Conservation (phyloP, 2,329 filamentous ascomycete species). For the Aspergillus pseudotamarii region DNA sequence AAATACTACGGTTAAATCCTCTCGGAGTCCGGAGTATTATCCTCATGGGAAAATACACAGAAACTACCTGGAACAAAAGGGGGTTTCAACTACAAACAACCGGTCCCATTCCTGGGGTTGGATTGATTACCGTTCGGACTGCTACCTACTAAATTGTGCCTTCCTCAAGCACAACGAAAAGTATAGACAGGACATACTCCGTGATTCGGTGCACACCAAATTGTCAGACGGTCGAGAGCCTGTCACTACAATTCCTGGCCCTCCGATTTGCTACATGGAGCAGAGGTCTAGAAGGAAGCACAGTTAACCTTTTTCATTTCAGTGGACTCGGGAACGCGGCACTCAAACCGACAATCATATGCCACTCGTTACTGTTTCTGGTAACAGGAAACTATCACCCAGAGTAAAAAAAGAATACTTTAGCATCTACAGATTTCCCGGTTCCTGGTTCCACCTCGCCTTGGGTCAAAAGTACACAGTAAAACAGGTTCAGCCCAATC, state of each 20-base stretch:
- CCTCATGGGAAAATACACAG: neutral
- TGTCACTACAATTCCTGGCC: conserved; percentile 4
- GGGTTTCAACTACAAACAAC: neutral
- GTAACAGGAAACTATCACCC: neutral
- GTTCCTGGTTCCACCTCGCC: conserved; percentile 11
- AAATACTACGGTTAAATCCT: neutral
- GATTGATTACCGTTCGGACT: neutral
- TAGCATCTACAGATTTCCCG: neutral
- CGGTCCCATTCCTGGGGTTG: neutral
- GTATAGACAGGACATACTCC: neutral
- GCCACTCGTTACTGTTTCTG: neutral
- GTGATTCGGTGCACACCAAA: neutral
- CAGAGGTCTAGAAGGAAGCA: neutral
- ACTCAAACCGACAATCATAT: conserved; percentile 5
- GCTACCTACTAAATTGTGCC: neutral
- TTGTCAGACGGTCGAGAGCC: conserved; percentile 1
- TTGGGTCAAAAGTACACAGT: neutral
- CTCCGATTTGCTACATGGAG: conserved; percentile 15
- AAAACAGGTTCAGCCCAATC: conserved; percentile 5
- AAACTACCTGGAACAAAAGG: neutral
- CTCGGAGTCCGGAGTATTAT: conserved; percentile 11
- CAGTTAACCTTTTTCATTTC: neutral
- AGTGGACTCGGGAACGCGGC: conserved; percentile 1
- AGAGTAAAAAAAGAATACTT: neutral
- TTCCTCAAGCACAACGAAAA: neutral